Conservation (phyloP, 139 green algal genomes). For the Gonium pectorale region DNA sequence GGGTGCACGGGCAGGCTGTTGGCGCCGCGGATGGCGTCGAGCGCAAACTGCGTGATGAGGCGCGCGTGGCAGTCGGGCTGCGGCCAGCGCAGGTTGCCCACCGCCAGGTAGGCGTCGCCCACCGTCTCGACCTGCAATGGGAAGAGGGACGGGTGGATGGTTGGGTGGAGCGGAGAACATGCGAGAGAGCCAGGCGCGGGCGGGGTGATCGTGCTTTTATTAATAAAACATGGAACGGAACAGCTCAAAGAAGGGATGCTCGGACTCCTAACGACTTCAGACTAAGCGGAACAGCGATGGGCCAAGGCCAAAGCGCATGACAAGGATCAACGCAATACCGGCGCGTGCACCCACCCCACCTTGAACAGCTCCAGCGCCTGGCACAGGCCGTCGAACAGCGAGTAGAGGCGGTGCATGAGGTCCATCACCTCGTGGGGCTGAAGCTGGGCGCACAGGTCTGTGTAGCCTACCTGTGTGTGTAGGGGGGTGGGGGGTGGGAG, state of each 20-base stretch:
- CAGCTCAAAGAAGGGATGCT: no score
- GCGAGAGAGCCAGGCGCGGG: no score
- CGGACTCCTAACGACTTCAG: no score
- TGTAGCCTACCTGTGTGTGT: conserved; percentile 43
- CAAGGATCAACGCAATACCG: no score
- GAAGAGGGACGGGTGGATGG: no score
- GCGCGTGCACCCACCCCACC: no score
- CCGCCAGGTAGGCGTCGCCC: conserved; percentile 35
- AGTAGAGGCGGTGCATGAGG: conserved; percentile 44
- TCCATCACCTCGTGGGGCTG: conserved; percentile 45
- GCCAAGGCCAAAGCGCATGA: no score
- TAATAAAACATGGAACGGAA: no score
- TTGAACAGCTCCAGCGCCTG: conserved; percentile 19
- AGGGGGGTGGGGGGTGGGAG: neutral
- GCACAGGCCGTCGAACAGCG: conserved; percentile 17
- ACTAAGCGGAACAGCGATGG: no score
- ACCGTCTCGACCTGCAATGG: conserved; percentile 36
- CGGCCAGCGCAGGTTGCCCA: conserved; percentile 34
- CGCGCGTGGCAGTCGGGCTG: conserved; percentile 32
- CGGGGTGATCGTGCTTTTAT: no score
- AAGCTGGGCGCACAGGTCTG: conserved; percentile 38
- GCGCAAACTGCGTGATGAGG: conserved; percentile 35
- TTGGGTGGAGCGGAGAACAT: no score
- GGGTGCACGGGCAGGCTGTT: conserved; percentile 11
- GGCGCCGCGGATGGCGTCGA: conserved; percentile 7